These are phyloP conservation scores for Pholiota microspora DNA, from an alignment of 768 basidiomycete genomes.

Conservation along the genomic window DNA sequence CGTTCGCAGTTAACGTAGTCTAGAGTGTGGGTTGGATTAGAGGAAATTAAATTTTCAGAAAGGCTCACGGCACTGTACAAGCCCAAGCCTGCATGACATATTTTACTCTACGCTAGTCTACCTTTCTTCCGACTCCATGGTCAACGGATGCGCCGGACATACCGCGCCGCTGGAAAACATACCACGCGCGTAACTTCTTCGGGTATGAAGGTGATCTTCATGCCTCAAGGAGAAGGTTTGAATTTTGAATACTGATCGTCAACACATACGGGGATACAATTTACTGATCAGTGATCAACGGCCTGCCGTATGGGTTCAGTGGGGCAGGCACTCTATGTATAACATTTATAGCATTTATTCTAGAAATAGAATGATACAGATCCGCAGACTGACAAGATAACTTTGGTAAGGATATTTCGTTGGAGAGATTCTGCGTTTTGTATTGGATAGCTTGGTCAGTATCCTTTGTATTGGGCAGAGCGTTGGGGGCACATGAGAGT, in stretches of 20 bases:
- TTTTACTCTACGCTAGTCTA: not conserved
- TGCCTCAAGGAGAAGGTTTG: not conserved
- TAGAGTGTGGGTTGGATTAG: not conserved
- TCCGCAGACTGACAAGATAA: not conserved
- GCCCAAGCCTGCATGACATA: not conserved
- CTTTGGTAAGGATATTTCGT: not conserved
- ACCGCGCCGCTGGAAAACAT: not conserved
- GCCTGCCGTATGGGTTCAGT: not conserved
- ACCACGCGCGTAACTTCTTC: not conserved
- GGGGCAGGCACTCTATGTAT: not conserved
- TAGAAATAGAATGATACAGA: not conserved
- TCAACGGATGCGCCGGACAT: not conserved
- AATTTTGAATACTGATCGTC: not conserved
- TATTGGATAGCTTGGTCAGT: not conserved
- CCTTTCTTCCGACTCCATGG: not conserved
- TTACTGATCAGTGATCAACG: not conserved
- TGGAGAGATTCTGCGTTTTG: not conserved
- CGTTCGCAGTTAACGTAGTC: not conserved
- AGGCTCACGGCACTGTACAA: too few relatives aligned
- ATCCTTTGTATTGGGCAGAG: not conserved
- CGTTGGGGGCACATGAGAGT: not conserved
- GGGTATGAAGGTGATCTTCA: slow-evolving; percentile 7
- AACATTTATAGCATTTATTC: not conserved
- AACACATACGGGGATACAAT: not conserved
- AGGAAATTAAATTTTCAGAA: not conserved